These are phyloP conservation scores for Pseudogymnoascus pannorum DNA, from an alignment of 2,329 filamentous ascomycete species.

Conservation along the genomic window DNA sequence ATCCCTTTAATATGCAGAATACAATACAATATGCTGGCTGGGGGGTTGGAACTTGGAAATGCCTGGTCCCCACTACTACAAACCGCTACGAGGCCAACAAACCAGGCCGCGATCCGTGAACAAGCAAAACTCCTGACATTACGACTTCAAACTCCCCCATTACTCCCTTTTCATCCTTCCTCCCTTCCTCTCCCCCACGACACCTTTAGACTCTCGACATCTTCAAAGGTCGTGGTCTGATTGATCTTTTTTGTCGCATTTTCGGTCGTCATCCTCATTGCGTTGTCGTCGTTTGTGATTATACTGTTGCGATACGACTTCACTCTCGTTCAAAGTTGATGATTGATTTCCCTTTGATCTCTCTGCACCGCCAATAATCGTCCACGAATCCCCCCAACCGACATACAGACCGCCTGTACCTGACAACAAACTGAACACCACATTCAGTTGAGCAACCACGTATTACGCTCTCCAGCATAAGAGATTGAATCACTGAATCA, in stretches of 20 bases:
- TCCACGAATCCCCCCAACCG: neutral
- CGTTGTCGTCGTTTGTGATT: constrained; percentile 13
- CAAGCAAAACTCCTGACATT: constrained; percentile 1
- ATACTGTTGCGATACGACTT: neutral
- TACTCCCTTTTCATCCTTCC: constrained; percentile 10
- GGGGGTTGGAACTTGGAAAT: constrained; percentile 2
- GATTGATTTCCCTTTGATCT: neutral
- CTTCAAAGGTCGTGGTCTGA: constrained; percentile 9
- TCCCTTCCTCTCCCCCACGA: neutral
- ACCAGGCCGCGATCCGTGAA: neutral
- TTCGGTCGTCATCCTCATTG: constrained; percentile 13
- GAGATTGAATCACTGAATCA: neutral
- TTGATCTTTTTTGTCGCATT: constrained; percentile 18
- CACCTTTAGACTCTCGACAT: constrained; percentile 8
- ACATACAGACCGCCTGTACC: neutral
- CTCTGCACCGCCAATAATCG: neutral
- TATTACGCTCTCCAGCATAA: neutral
- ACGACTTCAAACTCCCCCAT: constrained; percentile 10
- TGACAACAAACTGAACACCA: neutral
- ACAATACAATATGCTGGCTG: neutral
- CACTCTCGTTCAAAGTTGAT: constrained; percentile 4
- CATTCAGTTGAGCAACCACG: neutral
- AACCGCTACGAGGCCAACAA: neutral
- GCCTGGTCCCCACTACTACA: neutral
- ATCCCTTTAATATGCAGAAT: neutral